Base-by-base conservation (phyloP, 345 rosid species). In the Cardamine occulta region DNA sequence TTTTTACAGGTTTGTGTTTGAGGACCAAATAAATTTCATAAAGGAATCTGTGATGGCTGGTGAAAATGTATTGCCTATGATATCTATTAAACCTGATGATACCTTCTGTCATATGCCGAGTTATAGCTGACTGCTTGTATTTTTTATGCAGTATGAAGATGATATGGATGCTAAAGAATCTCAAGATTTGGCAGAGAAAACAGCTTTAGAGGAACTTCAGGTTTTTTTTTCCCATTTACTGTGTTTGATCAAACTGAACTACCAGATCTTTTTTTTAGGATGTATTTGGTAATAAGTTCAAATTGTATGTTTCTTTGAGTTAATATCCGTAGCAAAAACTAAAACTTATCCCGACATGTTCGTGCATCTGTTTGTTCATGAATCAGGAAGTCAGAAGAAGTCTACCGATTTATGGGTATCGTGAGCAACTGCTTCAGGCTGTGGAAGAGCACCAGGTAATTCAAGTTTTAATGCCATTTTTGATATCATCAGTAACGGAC, bases 21-120 rank as follows among this genome's bases (percentile, higher is more conserved):
- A 92, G 85, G 97, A 95, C 82, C 96, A 95, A 85, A 95, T 95
- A 76, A 92, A 86, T 26, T 95, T 95, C 76, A 84, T 95, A 73
- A 89, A 84, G 88, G 91, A 88, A 68, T 84, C 89, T 39, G 97
- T 90, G 45, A 84, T 92, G 84, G 88, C 84, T 67, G 99, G 97
- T 70, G 99, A 90, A 72, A 85, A 86, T 80, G 98, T 89, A 85
- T 49, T 74, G 80, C 70, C 73, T 67, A 5, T 70, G 40, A 61
- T 29, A 21, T 70, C 11, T 71, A 15, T 58, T 64, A 17, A 68
- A 67, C 45, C 39, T 61, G 61, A 40, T 34, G 53, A 39, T 21
- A 57, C 45, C 14, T 56, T 64, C 66, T 40, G 29, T 63, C 55
- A 68, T 39, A 78, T 72, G 61, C 19, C 6, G 59, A 61, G 58